Percentiles rank a stretch among this genome's conserved stretches.
Conservation (phyloP, 2,329 filamentous ascomycete genomes). For the Phyllosticta ampelicida region DNA sequence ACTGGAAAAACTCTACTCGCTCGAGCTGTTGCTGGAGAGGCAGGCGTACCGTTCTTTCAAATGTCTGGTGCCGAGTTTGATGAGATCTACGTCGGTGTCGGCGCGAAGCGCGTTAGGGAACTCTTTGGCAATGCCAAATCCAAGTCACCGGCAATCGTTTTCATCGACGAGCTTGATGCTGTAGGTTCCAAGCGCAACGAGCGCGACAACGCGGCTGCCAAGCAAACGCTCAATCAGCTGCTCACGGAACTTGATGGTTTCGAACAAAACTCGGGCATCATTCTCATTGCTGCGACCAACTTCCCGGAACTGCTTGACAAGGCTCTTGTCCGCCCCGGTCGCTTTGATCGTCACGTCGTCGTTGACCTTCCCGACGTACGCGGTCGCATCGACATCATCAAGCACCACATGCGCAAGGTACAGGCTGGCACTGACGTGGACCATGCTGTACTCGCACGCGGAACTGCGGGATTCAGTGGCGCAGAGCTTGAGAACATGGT, state of each 20-base stretch:
- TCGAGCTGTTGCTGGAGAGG: conserved; percentile 90
- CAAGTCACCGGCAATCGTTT: conserved; percentile 88
- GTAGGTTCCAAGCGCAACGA: conserved; percentile 92
- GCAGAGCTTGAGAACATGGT: conserved; percentile 94
- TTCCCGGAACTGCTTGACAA: conserved; percentile 92
- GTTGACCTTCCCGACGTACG: conserved; percentile 88
- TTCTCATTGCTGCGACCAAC: conserved; percentile 93
- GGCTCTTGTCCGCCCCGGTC: conserved; percentile 83
- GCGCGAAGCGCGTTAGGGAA: conserved; percentile 90
- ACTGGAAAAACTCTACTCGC: conserved; percentile 96
- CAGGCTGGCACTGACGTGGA: conserved; percentile 73
- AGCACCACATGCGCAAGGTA: conserved; percentile 89
- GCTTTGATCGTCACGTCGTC: conserved; percentile 86
- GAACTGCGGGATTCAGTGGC: conserved; percentile 85
- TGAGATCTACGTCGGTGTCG: conserved; percentile 94
- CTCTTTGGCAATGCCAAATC: conserved; percentile 72
- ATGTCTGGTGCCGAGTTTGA: conserved; percentile 99
- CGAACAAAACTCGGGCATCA: conserved; percentile 85
- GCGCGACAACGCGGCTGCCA: conserved; percentile 85
- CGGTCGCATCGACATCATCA: conserved; percentile 82
- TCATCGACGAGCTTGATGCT: conserved; percentile 89
- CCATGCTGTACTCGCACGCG: conserved; percentile 69
- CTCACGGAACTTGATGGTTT: conserved; percentile 96
- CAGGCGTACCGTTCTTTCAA: conserved; percentile 98
- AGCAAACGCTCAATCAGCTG: conserved; percentile 95